These are phyloP conservation scores for Calocybe cyanea DNA, from an alignment of 768 basidiomycete genomes.

Conservation along the genomic window DNA sequence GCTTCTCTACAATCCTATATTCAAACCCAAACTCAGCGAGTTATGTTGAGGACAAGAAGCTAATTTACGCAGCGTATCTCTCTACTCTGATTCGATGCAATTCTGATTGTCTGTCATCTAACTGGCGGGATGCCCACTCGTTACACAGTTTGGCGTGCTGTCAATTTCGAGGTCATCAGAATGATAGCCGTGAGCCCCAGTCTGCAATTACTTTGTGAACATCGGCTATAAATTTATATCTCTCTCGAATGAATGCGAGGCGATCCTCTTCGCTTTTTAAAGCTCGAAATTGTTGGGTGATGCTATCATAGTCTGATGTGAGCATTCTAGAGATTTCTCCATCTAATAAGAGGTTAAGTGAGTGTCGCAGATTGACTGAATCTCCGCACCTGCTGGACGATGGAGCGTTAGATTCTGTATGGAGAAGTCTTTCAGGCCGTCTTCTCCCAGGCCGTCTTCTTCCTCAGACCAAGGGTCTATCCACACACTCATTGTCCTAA, in stretches of 20 bases:
- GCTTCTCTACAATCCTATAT: constrained; percentile 40
- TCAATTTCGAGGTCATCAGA: background rate
- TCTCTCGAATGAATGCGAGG: constrained; percentile 29
- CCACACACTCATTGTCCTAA: too few species aligned
- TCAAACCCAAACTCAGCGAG: too few species aligned
- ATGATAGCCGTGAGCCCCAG: background rate
- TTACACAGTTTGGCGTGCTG: constrained; percentile 42
- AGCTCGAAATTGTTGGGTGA: constrained; percentile 24
- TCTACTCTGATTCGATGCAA: constrained; percentile 39
- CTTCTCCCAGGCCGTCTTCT: too few species aligned
- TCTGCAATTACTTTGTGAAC: constrained; percentile 1
- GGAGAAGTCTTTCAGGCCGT: background rate
- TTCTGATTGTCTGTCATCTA: constrained; percentile 37
- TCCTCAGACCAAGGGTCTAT: too few species aligned
- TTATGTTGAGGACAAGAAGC: constrained; percentile 14
- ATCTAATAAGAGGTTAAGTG: constrained; percentile 14
- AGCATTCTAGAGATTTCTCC: constrained; percentile 14
- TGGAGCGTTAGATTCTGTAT: constrained; percentile 8
- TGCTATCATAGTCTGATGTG: constrained; percentile 14
- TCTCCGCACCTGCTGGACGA: constrained; percentile 16
- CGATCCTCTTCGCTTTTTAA: constrained; percentile 26
- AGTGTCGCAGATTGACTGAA: background rate
- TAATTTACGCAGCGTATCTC: constrained; percentile 37
- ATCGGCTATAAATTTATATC: constrained; percentile 30
- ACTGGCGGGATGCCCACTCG: constrained; percentile 35